Evolutionary conservation across 768 basidiomycete genomes (phyloP).

Genomic region (Lyophyllum semitale): DNA sequence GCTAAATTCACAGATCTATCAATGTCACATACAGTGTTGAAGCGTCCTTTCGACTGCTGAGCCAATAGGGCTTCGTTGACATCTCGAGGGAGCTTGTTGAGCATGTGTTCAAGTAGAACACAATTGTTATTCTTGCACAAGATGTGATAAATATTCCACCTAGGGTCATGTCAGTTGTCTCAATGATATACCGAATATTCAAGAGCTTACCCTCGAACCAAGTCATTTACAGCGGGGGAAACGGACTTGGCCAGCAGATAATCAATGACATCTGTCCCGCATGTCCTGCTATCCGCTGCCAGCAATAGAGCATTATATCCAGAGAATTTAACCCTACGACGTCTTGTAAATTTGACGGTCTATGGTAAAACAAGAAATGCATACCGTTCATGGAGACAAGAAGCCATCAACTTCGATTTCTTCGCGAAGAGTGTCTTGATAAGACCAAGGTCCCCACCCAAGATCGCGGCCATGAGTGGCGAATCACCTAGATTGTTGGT

Average conservation of each 20-base stretch:
- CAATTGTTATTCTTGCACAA: conserved; percentile 31
- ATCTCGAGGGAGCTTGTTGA: conserved; percentile 52
- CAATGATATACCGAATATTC: no score
- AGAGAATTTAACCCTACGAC: conserved; percentile 45
- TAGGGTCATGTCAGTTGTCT: conserved; percentile 21
- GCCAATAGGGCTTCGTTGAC: conserved; percentile 42
- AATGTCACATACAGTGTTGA: conserved; percentile 45
- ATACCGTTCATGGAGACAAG: conserved; percentile 45
- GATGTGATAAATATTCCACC: conserved; percentile 61
- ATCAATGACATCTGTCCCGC: conserved; percentile 43
- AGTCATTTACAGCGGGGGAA: conserved; percentile 44
- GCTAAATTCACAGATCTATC: background rate
- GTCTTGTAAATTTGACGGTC: conserved; percentile 3
- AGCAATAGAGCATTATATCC: conserved; percentile 47
- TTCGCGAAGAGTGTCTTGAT: conserved; percentile 49
- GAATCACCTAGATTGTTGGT: conserved; percentile 51
- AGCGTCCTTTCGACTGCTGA: conserved; percentile 44
- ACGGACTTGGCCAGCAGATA: conserved; percentile 50
- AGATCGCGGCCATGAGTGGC: conserved; percentile 47
- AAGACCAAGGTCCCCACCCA: conserved; percentile 34
- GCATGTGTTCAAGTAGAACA: conserved; percentile 40
- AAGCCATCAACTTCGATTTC: conserved; percentile 40
- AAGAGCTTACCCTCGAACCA: conserved; percentile 40
- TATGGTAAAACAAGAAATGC: background rate
- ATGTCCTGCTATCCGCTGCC: conserved; percentile 36